Evolutionary conservation across 176 grass and related monocot species (phyloP).

Genomic region (Tillandsia leiboldiana): DNA sequence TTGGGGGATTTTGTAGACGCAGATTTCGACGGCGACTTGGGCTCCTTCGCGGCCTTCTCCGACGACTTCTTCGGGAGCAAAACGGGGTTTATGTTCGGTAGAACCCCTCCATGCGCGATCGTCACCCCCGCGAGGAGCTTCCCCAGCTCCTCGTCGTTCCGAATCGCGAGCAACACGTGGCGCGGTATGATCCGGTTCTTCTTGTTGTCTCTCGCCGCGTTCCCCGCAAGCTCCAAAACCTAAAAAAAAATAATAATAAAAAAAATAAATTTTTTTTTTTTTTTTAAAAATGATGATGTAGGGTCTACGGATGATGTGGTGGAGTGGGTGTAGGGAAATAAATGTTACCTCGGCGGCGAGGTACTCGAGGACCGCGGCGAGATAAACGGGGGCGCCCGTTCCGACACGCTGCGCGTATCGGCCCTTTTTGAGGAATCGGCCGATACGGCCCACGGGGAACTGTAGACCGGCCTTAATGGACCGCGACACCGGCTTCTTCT

Average conservation of each 20-base stretch:
- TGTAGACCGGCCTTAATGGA: constrained; percentile 45
- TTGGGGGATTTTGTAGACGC: constrained; percentile 8
- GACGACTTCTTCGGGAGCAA: constrained; percentile 37
- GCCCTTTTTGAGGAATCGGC: constrained; percentile 38
- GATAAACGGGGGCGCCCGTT: background rate
- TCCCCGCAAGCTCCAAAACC: constrained; percentile 38
- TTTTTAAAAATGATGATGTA: too few species aligned
- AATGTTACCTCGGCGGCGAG: background rate
- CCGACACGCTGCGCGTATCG: constrained; percentile 34
- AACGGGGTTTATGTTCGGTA: constrained; percentile 35
- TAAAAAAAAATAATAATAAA: background rate
- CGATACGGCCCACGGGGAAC: constrained; percentile 40
- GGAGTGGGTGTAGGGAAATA: too few species aligned
- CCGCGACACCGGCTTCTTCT: constrained; percentile 37
- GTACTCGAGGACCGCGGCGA: too few species aligned
- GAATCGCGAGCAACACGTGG: constrained; percentile 35
- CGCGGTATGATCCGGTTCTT: constrained; percentile 30
- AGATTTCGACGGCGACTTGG: background rate
- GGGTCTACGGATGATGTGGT: too few species aligned
- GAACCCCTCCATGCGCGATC: background rate
- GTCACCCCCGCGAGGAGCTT: constrained; percentile 19
- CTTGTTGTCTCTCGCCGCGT: constrained; percentile 42
- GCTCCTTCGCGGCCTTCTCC: constrained; percentile 18
- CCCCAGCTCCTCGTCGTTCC: constrained; percentile 47
- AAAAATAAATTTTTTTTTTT: too few species aligned